Evolutionary conservation across 1,284 basidiomycete species (phyloP), one percentile per base, ranked within the genome.

Genomic region (Sporisorium scitamineum): DNA sequence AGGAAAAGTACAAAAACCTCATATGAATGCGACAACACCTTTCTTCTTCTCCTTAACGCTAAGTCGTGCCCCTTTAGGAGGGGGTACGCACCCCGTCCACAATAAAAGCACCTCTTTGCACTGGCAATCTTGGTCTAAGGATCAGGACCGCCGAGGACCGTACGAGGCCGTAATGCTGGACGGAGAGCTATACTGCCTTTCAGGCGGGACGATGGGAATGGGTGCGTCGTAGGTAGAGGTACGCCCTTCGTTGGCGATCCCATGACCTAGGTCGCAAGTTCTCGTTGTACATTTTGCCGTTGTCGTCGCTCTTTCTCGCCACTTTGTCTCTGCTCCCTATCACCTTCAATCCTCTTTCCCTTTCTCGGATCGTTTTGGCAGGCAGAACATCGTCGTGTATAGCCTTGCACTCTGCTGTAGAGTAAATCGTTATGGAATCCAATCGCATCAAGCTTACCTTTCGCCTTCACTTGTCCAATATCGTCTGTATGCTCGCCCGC

Each of bases 121-220:
- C 58, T 71, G 72, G 64, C 39, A 71, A 44, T 54, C 61, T 26
- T 50, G 37, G 31, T 44, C 26, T 29, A 31, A 50, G 18, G 29
- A 39, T 31, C 48, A 51, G 52, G 67, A 67, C 62, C 58, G 70
- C 70, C 74, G 62, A 76, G 70, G 74, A 76, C 66, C 66, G 70
- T 76, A 76, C 70, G 74, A 76, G 74, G 74, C 74, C 74, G 74
- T 76, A 76, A 76, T 66, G 74, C 48, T 72, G 62, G 74, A 76
- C 70, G 74, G 70, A 76, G 74, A 76, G 55, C 41, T 34, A 76
- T 57, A 76, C 74, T 56, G 65, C 62, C 41, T 11, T 18, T 29
- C 22, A 16, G 39, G 55, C 69, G 69, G 48, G 74, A 76, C 65
- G 74, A 76, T 76, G 74, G 70, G 74, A 72, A 72, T 76, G 74